A percentile compares a stretch with the other conserved stretches of the same genome.
Conservation (phyloP, 2,329 filamentous ascomycete genomes). For the Pyricularia pennisetigena region DNA sequence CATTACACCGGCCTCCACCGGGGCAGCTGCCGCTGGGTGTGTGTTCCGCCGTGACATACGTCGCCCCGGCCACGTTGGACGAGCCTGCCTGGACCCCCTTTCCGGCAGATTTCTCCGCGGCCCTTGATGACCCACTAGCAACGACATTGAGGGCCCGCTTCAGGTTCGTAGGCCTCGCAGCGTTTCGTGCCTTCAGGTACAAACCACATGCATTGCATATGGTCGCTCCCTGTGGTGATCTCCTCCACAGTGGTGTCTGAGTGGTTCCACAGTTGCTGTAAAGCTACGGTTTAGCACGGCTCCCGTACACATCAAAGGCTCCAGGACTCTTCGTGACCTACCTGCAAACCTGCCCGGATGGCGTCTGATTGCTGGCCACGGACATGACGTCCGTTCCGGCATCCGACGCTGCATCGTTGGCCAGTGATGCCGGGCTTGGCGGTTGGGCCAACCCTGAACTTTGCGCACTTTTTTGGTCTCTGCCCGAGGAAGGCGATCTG, state of each 20-base stretch:
- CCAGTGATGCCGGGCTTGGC: conserved; percentile 11
- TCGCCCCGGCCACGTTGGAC: conserved; percentile 41
- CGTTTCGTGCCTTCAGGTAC: conserved; percentile 88
- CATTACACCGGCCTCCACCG: conserved; percentile 89
- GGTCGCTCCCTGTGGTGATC: conserved; percentile 84
- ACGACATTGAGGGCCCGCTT: conserved; percentile 61
- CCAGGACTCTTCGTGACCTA: conserved; percentile 24
- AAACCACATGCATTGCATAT: conserved; percentile 98
- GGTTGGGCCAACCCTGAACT: conserved; percentile 6
- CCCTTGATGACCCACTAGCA: conserved; percentile 30
- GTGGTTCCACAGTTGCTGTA: conserved; percentile 89
- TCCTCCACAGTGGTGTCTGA: conserved; percentile 86
- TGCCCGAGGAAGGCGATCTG: conserved; percentile 3
- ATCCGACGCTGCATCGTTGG: conserved; percentile 10
- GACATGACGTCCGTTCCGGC: conserved; percentile 7
- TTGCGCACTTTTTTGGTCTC: conserved; percentile 6
- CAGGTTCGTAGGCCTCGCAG: conserved; percentile 78
- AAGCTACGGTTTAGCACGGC: not conserved
- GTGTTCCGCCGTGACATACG: conserved; percentile 69
- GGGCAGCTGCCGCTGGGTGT: conserved; percentile 81
- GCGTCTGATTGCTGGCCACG: conserved; percentile 25
- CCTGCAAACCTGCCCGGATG: conserved; percentile 61
- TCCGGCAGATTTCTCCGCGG: conserved; percentile 27
- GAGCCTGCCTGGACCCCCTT: conserved; percentile 27
- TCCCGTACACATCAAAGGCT: not conserved